These are phyloP conservation scores for Pseudogymnoascus sp. DNA, from an alignment of 2,329 filamentous ascomycete species.

Conservation along the genomic window DNA sequence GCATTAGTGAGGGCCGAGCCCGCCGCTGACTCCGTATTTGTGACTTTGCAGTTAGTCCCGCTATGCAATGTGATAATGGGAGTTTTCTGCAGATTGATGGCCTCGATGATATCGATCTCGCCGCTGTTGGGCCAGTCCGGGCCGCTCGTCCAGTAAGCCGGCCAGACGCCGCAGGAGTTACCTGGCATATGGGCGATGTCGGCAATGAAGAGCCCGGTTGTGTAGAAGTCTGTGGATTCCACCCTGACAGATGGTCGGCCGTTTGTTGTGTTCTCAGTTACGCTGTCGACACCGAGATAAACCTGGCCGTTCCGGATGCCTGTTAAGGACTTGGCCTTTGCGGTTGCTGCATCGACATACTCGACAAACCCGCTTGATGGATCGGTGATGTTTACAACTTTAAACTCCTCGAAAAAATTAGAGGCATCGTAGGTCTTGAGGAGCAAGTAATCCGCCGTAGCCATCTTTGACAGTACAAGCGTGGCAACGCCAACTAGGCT, in stretches of 20 bases:
- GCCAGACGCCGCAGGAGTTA: constrained; percentile 45
- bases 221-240: constrained; percentile 45
- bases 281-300: constrained; percentile 36
- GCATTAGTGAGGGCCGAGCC: constrained; percentile 40
- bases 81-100: constrained; percentile 36
- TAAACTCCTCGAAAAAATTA: constrained; percentile 37
- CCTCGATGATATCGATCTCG: constrained; percentile 49
- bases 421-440: constrained; percentile 8
- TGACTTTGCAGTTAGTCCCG: constrained; percentile 34
- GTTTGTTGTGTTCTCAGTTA: constrained; percentile 37
- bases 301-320: background rate
- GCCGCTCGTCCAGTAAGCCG: constrained; percentile 57
- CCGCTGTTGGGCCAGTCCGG: constrained; percentile 55
- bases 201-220: constrained; percentile 47
- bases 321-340: background rate
- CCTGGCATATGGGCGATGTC: constrained; percentile 51
- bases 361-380: constrained; percentile 38
- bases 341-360: constrained; percentile 29
- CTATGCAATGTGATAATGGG: constrained; percentile 44
- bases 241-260: constrained; percentile 42
- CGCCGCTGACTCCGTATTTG: constrained; percentile 36
- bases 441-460: background rate
- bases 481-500: background rate
- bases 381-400: constrained; percentile 37
- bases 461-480: background rate